Percentiles rank a stretch among this genome's conserved stretches.
phyloP scores from a whole-genome alignment of 202 grass and related monocot species.

The Dendrocalamus latiflorus region DNA sequence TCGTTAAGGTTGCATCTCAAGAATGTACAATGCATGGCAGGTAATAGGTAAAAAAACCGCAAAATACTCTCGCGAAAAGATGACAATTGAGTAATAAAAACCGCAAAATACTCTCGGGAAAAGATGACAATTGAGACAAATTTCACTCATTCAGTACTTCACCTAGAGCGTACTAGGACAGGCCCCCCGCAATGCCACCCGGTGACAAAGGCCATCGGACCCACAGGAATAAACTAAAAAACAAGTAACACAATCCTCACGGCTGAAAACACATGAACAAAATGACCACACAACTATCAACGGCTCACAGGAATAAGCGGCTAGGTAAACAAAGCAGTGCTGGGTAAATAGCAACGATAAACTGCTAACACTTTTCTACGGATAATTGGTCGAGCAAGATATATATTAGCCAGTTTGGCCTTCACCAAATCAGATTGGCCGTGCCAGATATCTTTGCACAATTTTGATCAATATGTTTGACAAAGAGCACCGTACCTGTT shows the following conservation, averaged over 20 bases:
- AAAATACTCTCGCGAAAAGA: background rate
- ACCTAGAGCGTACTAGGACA: background rate
- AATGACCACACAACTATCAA: background rate
- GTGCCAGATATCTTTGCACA: background rate
- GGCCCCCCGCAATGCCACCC: background rate
- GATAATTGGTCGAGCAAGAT: background rate
- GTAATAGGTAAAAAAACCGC: background rate
- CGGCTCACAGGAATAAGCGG: background rate
- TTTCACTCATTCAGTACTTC: background rate
- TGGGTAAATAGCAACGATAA: background rate
- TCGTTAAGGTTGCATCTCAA: background rate
- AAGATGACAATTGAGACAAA: background rate
- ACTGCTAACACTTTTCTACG: background rate
- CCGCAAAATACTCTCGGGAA: too few species aligned
- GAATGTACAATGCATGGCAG: background rate
- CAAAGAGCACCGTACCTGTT: background rate
- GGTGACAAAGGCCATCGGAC: too few species aligned
- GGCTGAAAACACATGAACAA: background rate
- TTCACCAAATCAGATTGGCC: background rate
- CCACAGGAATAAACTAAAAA: background rate
- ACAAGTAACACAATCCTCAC: background rate
- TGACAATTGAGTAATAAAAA: too few species aligned
- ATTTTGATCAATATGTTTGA: conserved; percentile 8
- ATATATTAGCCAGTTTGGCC: background rate
- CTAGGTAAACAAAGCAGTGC: background rate